phyloP scores from a whole-genome alignment of 495 filamentous ascomycete species.

The Trichocladium antarcticum region DNA sequence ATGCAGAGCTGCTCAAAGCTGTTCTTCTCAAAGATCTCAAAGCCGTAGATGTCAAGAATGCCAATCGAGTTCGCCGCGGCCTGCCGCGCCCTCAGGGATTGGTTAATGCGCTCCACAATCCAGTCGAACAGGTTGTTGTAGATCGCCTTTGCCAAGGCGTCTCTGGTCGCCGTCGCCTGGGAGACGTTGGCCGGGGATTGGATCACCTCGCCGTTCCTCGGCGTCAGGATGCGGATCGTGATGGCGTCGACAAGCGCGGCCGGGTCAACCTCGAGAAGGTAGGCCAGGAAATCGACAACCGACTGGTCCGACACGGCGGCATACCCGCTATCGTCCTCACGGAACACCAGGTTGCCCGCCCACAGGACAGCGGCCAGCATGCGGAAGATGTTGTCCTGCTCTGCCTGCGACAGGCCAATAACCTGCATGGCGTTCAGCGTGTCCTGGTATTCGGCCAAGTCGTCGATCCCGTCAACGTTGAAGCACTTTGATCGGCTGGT shows the following conservation, averaged over 20 bases:
- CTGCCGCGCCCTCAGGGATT: conserved; percentile 71
- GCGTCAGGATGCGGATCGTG: conserved; percentile 81
- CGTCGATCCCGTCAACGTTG: conserved; percentile 87
- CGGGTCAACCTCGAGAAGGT: conserved; percentile 80
- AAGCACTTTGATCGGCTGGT: conserved; percentile 89
- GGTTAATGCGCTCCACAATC: conserved; percentile 91
- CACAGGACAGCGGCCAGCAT: conserved; percentile 90
- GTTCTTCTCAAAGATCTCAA: conserved; percentile 99
- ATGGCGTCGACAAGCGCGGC: conserved; percentile 75
- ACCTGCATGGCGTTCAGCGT: conserved; percentile 90
- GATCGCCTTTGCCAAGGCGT: conserved; percentile 87
- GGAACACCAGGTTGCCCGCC: conserved; percentile 86
- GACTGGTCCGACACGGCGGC: conserved; percentile 76
- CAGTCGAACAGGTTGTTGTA: conserved; percentile 98
- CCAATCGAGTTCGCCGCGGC: conserved; percentile 74
- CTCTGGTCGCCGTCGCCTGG: conserved; percentile 85
- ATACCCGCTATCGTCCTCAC: conserved; percentile 80
- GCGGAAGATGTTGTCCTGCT: conserved; percentile 95
- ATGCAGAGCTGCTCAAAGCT: conserved; percentile 99
- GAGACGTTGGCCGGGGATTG: conserved; percentile 84
- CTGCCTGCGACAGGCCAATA: conserved; percentile 76
- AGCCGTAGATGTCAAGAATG: conserved; percentile 98
- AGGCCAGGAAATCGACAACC: conserved; percentile 86
- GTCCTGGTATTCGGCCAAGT: conserved; percentile 79
- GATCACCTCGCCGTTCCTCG: conserved; percentile 73